phyloP scores from a whole-genome alignment of 1,139 yeast species.

The Kodamaea fungicola region DNA sequence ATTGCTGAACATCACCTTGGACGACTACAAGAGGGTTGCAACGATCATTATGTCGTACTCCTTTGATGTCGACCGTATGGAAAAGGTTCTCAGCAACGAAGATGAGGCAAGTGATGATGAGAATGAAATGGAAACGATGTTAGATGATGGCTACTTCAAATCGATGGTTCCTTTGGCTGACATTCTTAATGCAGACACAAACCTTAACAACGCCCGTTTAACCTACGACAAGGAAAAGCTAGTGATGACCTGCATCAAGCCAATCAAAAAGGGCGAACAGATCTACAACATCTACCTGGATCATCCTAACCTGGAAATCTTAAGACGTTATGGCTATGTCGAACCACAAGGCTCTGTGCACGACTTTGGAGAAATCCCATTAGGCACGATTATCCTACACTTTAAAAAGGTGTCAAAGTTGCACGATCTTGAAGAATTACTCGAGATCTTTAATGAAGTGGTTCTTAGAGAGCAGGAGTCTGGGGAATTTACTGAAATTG shows the following conservation, averaged over 20 bases:
- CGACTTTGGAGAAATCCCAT: conserved; percentile 77
- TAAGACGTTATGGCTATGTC: conserved; percentile 89
- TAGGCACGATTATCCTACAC: conserved; percentile 33
- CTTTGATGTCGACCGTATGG: conserved; percentile 30
- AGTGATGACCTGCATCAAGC: conserved; percentile 67
- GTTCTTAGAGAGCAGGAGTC: conserved; percentile 27
- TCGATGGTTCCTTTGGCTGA: conserved; percentile 95
- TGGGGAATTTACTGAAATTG: conserved; percentile 42
- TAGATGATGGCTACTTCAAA: conserved; percentile 50
- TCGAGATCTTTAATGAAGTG: conserved; percentile 26
- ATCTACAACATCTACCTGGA: conserved; percentile 88
- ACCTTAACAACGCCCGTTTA: conserved; percentile 71
- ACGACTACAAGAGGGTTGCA: conserved; percentile 69
- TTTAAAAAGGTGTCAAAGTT: conserved; percentile 23
- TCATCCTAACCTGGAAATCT: conserved; percentile 81
- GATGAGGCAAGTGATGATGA: conserved; percentile 16
- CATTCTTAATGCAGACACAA: conserved; percentile 81
- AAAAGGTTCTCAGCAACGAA: conserved; percentile 7
- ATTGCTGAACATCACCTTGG: conserved; percentile 38
- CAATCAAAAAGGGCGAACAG: conserved; percentile 65
- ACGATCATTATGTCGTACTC: conserved; percentile 48
- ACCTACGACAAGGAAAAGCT: conserved; percentile 44
- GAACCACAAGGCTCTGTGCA: conserved; percentile 70
- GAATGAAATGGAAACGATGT: conserved; percentile 9
- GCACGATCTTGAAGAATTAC: conserved; percentile 18